These are phyloP conservation scores for Fusarium luffae DNA, from an alignment of 2,329 filamentous ascomycete species.

Conservation along the genomic window DNA sequence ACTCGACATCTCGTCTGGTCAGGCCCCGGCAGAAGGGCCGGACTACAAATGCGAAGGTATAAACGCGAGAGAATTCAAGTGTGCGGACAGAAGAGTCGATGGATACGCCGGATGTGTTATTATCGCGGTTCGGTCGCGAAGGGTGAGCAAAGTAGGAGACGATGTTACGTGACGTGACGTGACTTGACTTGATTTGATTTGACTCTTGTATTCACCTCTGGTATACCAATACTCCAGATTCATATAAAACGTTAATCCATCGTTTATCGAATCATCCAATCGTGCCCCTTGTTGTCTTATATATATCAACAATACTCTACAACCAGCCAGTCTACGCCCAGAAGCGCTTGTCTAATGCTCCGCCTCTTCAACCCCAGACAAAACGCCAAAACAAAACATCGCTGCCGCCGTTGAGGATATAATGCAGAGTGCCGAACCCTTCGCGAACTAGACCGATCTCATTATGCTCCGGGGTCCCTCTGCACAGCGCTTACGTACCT, in stretches of 20 bases:
- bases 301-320: constrained; percentile 19
- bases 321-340: constrained; percentile 12
- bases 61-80: constrained; percentile 20
- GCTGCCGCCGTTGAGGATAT: constrained; percentile 27
- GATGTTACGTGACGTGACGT: constrained; percentile 38
- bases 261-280: constrained; percentile 10
- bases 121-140: constrained; percentile 26
- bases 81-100: constrained; percentile 6
- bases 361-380: constrained; percentile 19
- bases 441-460: constrained; percentile 26
- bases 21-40: constrained; percentile 39
- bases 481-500: neutral
- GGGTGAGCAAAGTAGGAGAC: constrained; percentile 18
- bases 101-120: constrained; percentile 22
- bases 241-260: constrained; percentile 5
- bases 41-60: constrained; percentile 27
- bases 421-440: constrained; percentile 15
- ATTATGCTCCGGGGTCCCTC: constrained; percentile 13
- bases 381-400: constrained; percentile 31
- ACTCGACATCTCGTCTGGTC: constrained; percentile 57
- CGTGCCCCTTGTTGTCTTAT: neutral
- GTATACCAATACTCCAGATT: constrained; percentile 33
- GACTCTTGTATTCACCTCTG: constrained; percentile 16
- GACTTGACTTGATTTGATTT: constrained; percentile 8
- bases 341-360: constrained; percentile 32